These are phyloP conservation scores for Tuber melanosporum DNA, from an alignment of 495 filamentous ascomycete species.

Conservation along the genomic window DNA sequence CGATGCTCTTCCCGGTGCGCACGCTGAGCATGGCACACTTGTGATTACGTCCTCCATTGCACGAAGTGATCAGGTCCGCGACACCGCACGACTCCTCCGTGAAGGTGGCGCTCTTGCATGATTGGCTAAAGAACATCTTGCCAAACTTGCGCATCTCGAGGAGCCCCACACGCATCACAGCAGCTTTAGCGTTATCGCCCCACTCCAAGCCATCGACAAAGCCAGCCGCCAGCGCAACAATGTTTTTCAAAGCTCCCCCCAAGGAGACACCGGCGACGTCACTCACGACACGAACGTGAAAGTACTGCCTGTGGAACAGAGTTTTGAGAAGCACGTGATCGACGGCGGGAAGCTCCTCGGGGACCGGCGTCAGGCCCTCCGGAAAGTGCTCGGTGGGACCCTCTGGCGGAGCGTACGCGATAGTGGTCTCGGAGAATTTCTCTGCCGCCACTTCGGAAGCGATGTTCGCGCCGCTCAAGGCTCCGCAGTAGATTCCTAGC, in stretches of 20 bases:
- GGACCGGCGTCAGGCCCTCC: constrained; percentile 57
- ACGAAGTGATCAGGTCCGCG: constrained; percentile 92
- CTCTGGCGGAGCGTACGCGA: constrained; percentile 84
- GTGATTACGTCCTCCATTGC: constrained; percentile 85
- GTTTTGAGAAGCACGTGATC: constrained; percentile 70
- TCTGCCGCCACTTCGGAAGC: constrained; percentile 89
- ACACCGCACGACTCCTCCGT: constrained; percentile 95
- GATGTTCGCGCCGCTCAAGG: constrained; percentile 93
- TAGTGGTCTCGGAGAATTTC: constrained; percentile 93
- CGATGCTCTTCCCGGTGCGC: constrained; percentile 68
- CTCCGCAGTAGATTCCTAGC: constrained; percentile 93
- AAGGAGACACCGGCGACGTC: constrained; percentile 96
- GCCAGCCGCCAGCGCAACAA: constrained; percentile 88
- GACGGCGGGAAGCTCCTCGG: constrained; percentile 70
- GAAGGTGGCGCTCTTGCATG: constrained; percentile 73
- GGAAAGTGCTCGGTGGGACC: constrained; percentile 50
- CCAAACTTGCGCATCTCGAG: constrained; percentile 94
- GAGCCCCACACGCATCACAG: constrained; percentile 90
- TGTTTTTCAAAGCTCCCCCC: constrained; percentile 93
- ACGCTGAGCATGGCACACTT: constrained; percentile 85
- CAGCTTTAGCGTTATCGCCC: constrained; percentile 97
- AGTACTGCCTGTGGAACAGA: constrained; percentile 95
- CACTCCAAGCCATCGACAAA: constrained; percentile 94
- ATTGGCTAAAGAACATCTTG: constrained; percentile 79
- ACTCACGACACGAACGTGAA: constrained; percentile 84